Base-by-base conservation (phyloP, 2,329 filamentous ascomycete species). In the Fusarium buxicola region DNA sequence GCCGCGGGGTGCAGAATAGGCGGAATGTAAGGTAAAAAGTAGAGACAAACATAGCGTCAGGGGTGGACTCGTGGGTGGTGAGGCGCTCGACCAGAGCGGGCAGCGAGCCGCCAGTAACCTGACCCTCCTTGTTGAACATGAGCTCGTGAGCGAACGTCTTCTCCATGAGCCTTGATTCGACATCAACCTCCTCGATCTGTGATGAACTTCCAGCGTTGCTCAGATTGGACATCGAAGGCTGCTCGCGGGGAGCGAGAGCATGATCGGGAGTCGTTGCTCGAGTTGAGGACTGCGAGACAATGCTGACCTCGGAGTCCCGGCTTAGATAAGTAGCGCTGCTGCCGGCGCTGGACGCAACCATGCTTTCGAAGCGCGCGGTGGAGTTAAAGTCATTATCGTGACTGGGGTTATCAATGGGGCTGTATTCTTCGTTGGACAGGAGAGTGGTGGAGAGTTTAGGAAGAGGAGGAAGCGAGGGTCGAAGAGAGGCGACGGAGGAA, bases 11-110 rank as follows among this genome's bases (percentile, higher is more conserved):
- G 62, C 92, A 93, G 73, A 99, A 99, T 10, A 96, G 86, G 48
- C 95, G 88, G 80, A 99, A 99, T 1, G 95, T 99, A 25, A 98
- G 88, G 74, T 96, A 98, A 73, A 99, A 98, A 0, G 95, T 92
- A 3, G 92, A 94, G 36, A 97, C 92, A 69, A 98, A 98, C 72
- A 92, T 87, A 15, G 92, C 88, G 73, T 98, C 94, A 0, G 95
- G 95, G 0, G 94, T 96, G 1, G 92, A 91, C 74, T 97, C 92
- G 73, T 96, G 93, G 0, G 92, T 92, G 1, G 95, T 98, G 36
- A 99, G 85, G 62, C 93, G 89, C 80, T 99, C 95, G n/a, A 99
- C 90, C 25, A 99, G 81, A 3, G 95, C 95, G 6, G 91, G 88
- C 11, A 99, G 84, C 4, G 93, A 96, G 12, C 95, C 95, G 41